These are phyloP conservation scores for Porphyra umbilicalis DNA, from an alignment of 31 red algal genomes.

Conservation along the genomic window DNA sequence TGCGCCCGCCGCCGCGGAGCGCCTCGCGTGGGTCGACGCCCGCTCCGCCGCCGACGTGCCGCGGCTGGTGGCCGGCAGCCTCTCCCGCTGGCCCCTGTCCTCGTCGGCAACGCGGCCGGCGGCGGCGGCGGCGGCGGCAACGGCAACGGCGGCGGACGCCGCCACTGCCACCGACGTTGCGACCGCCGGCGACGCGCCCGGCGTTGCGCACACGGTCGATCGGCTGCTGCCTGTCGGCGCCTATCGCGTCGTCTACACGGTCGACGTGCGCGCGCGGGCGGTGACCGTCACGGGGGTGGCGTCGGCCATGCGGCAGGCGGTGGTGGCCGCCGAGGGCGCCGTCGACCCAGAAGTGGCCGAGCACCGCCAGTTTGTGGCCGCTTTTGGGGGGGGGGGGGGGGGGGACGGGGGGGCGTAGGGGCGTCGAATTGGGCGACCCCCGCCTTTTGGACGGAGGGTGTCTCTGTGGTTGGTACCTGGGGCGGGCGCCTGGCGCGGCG, in stretches of 20 bases:
- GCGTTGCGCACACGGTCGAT: background rate
- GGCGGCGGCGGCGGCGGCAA: background rate
- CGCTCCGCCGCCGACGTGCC: background rate
- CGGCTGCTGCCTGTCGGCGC: conserved; percentile 36
- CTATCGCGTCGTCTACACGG: conserved; percentile 28
- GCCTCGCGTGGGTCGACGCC: background rate
- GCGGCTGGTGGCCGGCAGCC: background rate
- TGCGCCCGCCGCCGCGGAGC: background rate
- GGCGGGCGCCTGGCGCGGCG: no score
- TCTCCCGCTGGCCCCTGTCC: background rate
- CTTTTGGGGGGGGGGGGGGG: background rate
- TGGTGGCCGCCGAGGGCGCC: conserved; percentile 1
- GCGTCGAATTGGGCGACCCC: no score
- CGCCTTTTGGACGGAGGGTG: no score
- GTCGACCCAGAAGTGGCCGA: background rate
- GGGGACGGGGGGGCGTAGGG: no score
- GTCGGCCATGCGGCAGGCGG: conserved; percentile 43
- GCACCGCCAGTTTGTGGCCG: background rate
- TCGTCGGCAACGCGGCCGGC: background rate
- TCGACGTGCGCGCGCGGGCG: background rate
- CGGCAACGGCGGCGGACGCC: background rate
- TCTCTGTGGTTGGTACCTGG: no score
- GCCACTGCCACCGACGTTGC: no score
- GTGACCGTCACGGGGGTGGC: conserved; percentile 20
- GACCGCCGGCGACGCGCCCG: background rate